These are phyloP conservation scores for Hymenoscyphus occultus DNA, from an alignment of 2,329 filamentous ascomycete genomes.

Conservation along the genomic window DNA sequence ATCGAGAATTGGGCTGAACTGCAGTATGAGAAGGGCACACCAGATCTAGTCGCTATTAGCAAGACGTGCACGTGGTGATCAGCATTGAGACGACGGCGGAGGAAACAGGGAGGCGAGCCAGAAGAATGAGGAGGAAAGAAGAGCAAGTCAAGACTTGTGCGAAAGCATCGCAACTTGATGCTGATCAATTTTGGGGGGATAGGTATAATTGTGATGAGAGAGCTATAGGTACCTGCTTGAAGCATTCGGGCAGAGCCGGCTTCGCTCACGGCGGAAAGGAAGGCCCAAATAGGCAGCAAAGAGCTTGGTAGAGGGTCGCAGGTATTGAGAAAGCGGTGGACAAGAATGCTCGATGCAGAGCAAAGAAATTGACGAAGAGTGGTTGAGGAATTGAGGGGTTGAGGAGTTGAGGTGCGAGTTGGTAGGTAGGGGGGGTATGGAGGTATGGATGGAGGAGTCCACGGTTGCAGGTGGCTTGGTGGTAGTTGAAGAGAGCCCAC, in stretches of 20 bases:
- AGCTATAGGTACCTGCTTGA: background rate
- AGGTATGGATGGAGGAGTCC: background rate
- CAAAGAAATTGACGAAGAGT: background rate
- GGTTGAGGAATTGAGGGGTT: background rate
- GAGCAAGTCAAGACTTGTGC: background rate
- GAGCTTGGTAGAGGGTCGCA: background rate
- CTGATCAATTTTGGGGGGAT: background rate
- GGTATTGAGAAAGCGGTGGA: background rate
- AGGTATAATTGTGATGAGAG: background rate
- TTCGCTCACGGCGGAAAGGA: background rate
- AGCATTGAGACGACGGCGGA: background rate
- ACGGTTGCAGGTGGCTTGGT: background rate
- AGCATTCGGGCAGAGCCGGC: background rate
- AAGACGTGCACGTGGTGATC: background rate
- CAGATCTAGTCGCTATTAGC: background rate
- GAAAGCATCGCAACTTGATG: background rate
- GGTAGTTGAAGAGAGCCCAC: background rate
- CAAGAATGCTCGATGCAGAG: background rate
- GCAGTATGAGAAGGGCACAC: background rate
- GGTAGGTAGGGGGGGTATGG: background rate
- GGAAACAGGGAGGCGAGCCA: background rate
- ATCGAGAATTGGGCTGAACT: background rate
- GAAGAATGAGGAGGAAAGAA: background rate
- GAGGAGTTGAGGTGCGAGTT: background rate
- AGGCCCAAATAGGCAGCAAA: background rate